A percentile compares a stretch with the other conserved stretches of the same genome.
Evolutionary conservation across 2,329 filamentous ascomycete species (phyloP).

Genomic region (Colletotrichum noveboracense): DNA sequence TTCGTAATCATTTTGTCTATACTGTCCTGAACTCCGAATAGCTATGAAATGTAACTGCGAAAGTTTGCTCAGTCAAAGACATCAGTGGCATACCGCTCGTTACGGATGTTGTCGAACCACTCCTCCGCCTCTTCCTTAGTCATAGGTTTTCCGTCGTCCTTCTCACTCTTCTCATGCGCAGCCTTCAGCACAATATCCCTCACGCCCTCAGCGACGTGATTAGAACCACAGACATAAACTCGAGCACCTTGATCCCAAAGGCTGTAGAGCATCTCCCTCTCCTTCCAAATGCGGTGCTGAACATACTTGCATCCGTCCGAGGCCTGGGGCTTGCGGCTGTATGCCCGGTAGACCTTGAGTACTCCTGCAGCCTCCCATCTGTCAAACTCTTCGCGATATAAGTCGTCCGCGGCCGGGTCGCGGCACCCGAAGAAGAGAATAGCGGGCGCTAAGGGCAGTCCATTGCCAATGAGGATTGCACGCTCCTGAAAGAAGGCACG

Average conservation of each 20-base stretch:
- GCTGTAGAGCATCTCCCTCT: constrained; percentile 33
- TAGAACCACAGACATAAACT: constrained; percentile 67
- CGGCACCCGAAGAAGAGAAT: constrained; percentile 57
- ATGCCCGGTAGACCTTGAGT: constrained; percentile 67
- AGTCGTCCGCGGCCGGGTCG: constrained; percentile 44
- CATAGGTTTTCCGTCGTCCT: constrained; percentile 30
- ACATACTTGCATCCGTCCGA: constrained; percentile 55
- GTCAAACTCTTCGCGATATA: constrained; percentile 49
- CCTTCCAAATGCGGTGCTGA: constrained; percentile 46
- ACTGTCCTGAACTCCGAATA: background rate
- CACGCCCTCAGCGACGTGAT: constrained; percentile 46
- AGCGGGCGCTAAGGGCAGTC: constrained; percentile 37
- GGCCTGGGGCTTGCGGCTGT: constrained; percentile 41
- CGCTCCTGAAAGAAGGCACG: constrained; percentile 98
- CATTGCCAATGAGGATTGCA: constrained; percentile 63
- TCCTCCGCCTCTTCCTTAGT: constrained; percentile 39
- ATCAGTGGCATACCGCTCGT: constrained; percentile 64
- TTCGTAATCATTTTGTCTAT: background rate
- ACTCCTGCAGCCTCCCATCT: constrained; percentile 50
- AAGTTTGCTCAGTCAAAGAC: constrained; percentile 56
- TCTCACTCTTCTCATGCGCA: constrained; percentile 27
- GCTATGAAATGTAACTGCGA: background rate
- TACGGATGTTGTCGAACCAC: constrained; percentile 56
- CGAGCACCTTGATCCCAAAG: constrained; percentile 47
- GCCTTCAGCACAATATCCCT: constrained; percentile 31